Conservation (phyloP, 2,329 filamentous ascomycete genomes). For the Trichoderma koningiopsis region DNA sequence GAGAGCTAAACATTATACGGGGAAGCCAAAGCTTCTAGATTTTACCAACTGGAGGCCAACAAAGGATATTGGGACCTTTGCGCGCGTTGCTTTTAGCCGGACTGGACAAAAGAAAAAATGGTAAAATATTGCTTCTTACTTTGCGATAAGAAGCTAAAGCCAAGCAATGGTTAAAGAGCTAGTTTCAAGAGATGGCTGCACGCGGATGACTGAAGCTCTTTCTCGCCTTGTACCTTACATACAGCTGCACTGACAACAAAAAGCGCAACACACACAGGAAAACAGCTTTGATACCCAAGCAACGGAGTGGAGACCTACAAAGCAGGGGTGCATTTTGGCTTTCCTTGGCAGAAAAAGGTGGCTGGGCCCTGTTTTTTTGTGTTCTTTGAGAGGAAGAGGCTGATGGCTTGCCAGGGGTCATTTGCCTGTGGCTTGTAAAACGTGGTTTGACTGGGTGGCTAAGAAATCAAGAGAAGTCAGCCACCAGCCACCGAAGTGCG, state of each 20-base stretch:
- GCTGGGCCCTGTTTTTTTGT: neutral
- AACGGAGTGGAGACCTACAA: neutral
- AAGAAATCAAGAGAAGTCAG: neutral
- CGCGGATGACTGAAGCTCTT: neutral
- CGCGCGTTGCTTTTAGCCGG: neutral
- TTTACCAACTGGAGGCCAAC: neutral
- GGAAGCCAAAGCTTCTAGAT: neutral
- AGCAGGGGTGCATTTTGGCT: neutral
- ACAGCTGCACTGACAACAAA: neutral
- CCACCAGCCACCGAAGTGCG: neutral
- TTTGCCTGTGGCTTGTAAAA: neutral
- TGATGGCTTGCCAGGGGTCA: neutral
- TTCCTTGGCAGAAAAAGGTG: neutral
- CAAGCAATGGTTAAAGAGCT: neutral
- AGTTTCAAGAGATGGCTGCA: neutral
- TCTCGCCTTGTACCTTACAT: neutral
- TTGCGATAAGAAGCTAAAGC: neutral
- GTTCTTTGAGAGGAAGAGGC: neutral
- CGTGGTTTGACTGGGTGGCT: constrained; percentile 1
- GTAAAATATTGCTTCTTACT: neutral
- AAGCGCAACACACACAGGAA: neutral
- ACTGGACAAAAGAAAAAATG: neutral
- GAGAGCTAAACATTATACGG: neutral
- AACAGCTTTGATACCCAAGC: neutral
- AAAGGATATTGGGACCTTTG: neutral